A percentile compares a stretch with the other conserved stretches of the same genome.
These are phyloP conservation scores for Plasmopara viticola DNA, from an alignment of 352 stramenopile genomes.

Conservation along the genomic window DNA sequence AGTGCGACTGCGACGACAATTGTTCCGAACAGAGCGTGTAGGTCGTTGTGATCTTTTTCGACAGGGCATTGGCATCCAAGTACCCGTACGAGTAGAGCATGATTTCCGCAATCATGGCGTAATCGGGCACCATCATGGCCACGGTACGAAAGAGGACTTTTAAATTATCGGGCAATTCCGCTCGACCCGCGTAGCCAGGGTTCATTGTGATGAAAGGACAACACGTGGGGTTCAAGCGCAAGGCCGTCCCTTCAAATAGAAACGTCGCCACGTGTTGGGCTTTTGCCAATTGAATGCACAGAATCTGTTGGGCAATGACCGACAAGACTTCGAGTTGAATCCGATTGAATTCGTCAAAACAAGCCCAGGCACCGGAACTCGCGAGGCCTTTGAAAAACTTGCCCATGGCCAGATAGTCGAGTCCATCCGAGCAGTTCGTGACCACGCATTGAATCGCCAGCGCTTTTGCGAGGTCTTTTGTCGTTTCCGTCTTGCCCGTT, in stretches of 20 bases:
- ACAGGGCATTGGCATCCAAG: conserved; percentile 82
- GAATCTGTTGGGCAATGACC: conserved; percentile 90
- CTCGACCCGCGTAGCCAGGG: conserved; percentile 82
- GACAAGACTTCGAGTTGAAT: conserved; percentile 91
- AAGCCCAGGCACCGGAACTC: conserved; percentile 86
- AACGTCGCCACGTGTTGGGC: conserved; percentile 75
- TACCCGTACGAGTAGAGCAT: conserved; percentile 93
- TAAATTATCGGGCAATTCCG: conserved; percentile 89
- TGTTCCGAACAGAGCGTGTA: conserved; percentile 94
- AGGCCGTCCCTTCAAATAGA: conserved; percentile 86
- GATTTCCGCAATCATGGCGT: conserved; percentile 92
- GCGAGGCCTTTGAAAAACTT: conserved; percentile 93
- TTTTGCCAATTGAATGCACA: conserved; percentile 87
- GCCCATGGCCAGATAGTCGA: conserved; percentile 90
- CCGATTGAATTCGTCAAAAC: conserved; percentile 92
- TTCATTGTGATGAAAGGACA: conserved; percentile 94
- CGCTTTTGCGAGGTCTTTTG: conserved; percentile 89
- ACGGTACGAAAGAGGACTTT: conserved; percentile 91
- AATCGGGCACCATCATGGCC: conserved; percentile 93
- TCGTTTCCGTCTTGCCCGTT: conserved; percentile 91
- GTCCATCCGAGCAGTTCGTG: conserved; percentile 87
- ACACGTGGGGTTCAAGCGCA: conserved; percentile 86
- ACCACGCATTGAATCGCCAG: conserved; percentile 92
- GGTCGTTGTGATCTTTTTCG: conserved; percentile 92
- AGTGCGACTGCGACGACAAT: conserved; percentile 91